Conservation (phyloP, 179 eudicot species). For the Vitellaria paradoxa region DNA sequence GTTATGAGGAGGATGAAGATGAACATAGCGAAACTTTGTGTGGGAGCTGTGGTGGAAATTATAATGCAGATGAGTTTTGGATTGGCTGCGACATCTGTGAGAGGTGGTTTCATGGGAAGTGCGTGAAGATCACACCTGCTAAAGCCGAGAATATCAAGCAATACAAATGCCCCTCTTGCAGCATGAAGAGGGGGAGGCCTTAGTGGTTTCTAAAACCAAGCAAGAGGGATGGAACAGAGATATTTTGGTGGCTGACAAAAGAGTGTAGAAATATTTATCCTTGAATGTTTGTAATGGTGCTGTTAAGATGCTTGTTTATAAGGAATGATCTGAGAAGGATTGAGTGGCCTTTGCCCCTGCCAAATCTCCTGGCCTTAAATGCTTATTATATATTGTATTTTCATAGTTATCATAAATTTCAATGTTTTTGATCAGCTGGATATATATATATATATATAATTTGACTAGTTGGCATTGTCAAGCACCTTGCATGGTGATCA, state of each 20-base stretch:
- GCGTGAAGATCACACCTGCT: no score
- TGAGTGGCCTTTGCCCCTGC: no score
- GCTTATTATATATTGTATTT: not conserved
- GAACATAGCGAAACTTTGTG: slow-evolving; percentile 84
- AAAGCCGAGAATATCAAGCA: no score
- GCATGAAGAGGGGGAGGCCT: slow-evolving; percentile 61
- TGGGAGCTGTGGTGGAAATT: slow-evolving; percentile 77
- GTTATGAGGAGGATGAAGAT: slow-evolving; percentile 69
- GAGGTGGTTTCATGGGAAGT: no score
- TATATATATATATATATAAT: not conserved
- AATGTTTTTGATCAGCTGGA: no score
- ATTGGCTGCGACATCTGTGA: slow-evolving; percentile 41
- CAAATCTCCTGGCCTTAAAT: not conserved
- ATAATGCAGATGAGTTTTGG: slow-evolving; percentile 82
- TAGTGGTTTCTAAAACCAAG: slow-evolving; percentile 15
- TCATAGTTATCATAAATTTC: not conserved
- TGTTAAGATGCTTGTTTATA: slow-evolving; percentile 3
- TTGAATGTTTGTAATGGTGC: not conserved
- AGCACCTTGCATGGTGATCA: no score
- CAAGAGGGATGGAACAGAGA: not conserved
- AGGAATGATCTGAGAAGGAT: not conserved
- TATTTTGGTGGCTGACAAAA: slow-evolving; percentile 14
- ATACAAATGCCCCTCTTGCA: slow-evolving; percentile 58
- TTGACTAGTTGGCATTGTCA: not conserved
- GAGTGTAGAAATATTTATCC: slow-evolving; percentile 5